Percentiles rank a stretch among this genome's conserved stretches.
Conservation (phyloP, 1,284 basidiomycete species). For the Lignosus rhinocerotis region DNA sequence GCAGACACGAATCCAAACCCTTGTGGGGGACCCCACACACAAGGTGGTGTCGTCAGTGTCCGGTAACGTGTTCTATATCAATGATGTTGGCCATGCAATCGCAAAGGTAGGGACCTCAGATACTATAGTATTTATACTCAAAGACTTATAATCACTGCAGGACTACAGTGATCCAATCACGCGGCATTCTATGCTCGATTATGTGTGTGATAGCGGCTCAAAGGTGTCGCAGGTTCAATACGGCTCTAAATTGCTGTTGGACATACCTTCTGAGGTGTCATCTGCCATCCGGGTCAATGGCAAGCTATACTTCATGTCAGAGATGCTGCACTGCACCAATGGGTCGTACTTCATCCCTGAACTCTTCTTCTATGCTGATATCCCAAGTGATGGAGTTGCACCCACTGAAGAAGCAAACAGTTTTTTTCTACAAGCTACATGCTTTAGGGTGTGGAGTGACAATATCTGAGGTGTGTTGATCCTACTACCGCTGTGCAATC, state of each 20-base stretch:
- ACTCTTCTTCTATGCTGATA: slow-evolving; percentile 4
- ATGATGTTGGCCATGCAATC: background rate
- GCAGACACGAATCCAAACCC: background rate
- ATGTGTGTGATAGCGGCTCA: too few relatives aligned
- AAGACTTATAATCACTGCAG: background rate
- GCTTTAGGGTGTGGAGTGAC: too few relatives aligned
- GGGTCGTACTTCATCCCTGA: slow-evolving; percentile 2
- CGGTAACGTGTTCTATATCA: slow-evolving; percentile 13
- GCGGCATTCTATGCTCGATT: background rate
- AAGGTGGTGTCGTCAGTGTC: background rate
- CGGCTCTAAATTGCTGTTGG: slow-evolving; percentile 6
- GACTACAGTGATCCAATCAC: slow-evolving; percentile 3
- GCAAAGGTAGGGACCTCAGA: slow-evolving; percentile 3
- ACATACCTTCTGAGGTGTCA: slow-evolving; percentile 4
- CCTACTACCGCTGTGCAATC: too few relatives aligned
- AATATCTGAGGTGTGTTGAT: too few relatives aligned
- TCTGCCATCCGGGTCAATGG: slow-evolving; percentile 15
- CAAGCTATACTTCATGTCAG: slow-evolving; percentile 27
- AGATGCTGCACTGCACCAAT: slow-evolving; percentile 19
- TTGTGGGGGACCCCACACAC: slow-evolving; percentile 1
- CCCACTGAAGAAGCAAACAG: too few relatives aligned
- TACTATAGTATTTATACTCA: too few relatives aligned
- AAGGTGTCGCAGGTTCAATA: slow-evolving; percentile 6
- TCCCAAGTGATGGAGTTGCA: too few relatives aligned
- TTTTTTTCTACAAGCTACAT: background rate